Conservation (phyloP, 2,329 filamentous ascomycete species). For the Paracamarosporium sp. region DNA sequence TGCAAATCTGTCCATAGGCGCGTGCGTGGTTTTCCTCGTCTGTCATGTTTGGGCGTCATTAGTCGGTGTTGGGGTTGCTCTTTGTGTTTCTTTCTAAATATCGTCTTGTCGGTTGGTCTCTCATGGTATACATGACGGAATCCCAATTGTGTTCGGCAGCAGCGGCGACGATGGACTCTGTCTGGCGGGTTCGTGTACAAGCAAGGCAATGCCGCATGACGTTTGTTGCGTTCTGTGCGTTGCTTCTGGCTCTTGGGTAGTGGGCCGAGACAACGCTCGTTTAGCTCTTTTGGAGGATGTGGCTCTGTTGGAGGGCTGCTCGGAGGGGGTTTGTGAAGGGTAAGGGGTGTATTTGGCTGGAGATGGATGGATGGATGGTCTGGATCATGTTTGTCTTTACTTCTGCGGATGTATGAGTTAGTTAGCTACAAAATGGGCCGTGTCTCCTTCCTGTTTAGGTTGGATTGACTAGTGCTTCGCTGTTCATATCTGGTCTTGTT, state of each 20-base stretch:
- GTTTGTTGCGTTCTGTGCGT: constrained; percentile 33
- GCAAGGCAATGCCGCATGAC: constrained; percentile 38
- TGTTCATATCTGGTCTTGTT: not conserved
- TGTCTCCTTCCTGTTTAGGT: constrained; percentile 22
- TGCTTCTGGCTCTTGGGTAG: constrained; percentile 23
- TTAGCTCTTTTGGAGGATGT: constrained; percentile 1
- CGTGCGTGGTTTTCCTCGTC: constrained; percentile 28
- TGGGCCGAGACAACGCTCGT: constrained; percentile 5
- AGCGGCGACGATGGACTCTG: constrained; percentile 25
- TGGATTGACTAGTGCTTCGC: constrained; percentile 21
- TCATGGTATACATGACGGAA: constrained; percentile 29
- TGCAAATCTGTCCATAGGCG: constrained; percentile 40
- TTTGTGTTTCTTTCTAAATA: constrained; percentile 14
- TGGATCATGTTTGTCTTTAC: constrained; percentile 24
- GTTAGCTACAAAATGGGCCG: constrained; percentile 36
- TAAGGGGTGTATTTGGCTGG: not conserved
- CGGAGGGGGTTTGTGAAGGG: not conserved
- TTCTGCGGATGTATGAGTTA: constrained; percentile 40
- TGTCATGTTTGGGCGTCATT: constrained; percentile 39
- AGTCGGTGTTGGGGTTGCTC: constrained; percentile 41
- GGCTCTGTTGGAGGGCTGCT: not conserved
- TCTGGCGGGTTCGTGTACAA: constrained; percentile 30
- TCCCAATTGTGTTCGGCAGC: constrained; percentile 31
- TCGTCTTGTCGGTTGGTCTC: constrained; percentile 24
- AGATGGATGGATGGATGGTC: constrained; percentile 21